Evolutionary conservation across 108 stramenopile genomes (phyloP), one percentile per base, ranked within the genome.

Genomic region (Nitzschia sp.): DNA sequence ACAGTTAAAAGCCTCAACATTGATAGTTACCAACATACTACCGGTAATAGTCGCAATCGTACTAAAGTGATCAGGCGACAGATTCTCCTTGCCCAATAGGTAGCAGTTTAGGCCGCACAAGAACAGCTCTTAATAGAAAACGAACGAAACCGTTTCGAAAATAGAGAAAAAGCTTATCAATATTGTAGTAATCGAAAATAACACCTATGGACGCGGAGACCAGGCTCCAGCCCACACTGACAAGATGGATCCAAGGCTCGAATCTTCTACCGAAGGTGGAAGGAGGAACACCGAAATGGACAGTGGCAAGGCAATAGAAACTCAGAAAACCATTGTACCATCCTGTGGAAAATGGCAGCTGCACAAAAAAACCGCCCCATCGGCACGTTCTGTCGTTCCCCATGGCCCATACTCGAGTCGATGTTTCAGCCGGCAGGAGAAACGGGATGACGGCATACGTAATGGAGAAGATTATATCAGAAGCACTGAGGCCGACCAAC

Each of bases 341-440:
- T 15, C 58, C 17, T 3, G 50, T 57, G 9, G 77, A 41, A 41
- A 73, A 20, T 1, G 65, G 10, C 26, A 68, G 7, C n/a, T 78
- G 65, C 2, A 37, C 37, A 9, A 78, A 50, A 39, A 78, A 72
- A 0, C 64, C 77, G 1, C 29, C 20, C 9, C 54, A 22, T 15
- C 41, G 41, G 60, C 77, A 78, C 14, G 77, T 72, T 9, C 60
- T 62, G 21, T 68, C 22, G 19, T 63, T 72, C 6, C 77, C 77
- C 14, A 62, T 17, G 0, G 77, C 77, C 65, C 65, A 65, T 20
- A 74, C 22, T 37, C 65, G 21, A 15, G 11, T 26, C 2, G 50
- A 51, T 8, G 48, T 42, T 2, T 51, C 57, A 24, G 12, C n/a
- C 10, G 65, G 65, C 22, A 41, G 51, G 10, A 74, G 25, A 44